These are phyloP conservation scores for Boehmeria nivea DNA, from an alignment of 306 rosid genomes.

Conservation along the genomic window DNA sequence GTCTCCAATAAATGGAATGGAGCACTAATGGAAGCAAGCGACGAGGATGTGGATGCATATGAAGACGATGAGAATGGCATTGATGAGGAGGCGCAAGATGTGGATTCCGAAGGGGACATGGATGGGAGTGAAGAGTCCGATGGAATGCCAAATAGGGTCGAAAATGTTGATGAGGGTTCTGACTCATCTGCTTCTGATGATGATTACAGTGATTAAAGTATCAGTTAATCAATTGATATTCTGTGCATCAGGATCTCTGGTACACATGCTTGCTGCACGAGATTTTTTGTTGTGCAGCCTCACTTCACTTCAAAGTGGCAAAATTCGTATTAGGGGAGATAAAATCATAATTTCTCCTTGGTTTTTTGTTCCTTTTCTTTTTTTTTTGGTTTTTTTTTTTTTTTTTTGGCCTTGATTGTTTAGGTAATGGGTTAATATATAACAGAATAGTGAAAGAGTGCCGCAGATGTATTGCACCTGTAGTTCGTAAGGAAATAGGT, in stretches of 20 bases:
- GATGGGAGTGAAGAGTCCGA: conserved; percentile 73
- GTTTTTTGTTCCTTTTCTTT: background rate
- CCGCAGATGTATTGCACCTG: conserved; percentile 30
- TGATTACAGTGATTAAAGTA: conserved; percentile 68
- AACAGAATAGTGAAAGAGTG: conserved; percentile 7
- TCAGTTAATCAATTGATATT: too few relatives aligned
- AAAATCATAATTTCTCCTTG: background rate
- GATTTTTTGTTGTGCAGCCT: conserved; percentile 45
- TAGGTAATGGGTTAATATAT: background rate
- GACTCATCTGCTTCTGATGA: conserved; percentile 73
- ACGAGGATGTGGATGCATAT: conserved; percentile 73
- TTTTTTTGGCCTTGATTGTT: background rate
- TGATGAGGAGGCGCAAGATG: conserved; percentile 54
- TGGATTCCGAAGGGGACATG: conserved; percentile 60
- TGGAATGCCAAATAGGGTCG: conserved; percentile 34
- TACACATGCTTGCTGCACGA: too few relatives aligned
- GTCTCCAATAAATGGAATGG: conserved; percentile 57
- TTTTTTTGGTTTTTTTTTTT: background rate
- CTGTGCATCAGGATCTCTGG: too few relatives aligned
- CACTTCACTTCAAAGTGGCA: conserved; percentile 9
- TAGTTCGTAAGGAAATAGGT: conserved; percentile 38
- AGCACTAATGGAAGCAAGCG: conserved; percentile 53
- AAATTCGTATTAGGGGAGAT: conserved; percentile 4
- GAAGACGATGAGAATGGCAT: conserved; percentile 68
- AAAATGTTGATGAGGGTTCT: conserved; percentile 37